These are phyloP conservation scores for Penicillium samsonianum DNA, from an alignment of 495 filamentous ascomycete species.

Conservation along the genomic window DNA sequence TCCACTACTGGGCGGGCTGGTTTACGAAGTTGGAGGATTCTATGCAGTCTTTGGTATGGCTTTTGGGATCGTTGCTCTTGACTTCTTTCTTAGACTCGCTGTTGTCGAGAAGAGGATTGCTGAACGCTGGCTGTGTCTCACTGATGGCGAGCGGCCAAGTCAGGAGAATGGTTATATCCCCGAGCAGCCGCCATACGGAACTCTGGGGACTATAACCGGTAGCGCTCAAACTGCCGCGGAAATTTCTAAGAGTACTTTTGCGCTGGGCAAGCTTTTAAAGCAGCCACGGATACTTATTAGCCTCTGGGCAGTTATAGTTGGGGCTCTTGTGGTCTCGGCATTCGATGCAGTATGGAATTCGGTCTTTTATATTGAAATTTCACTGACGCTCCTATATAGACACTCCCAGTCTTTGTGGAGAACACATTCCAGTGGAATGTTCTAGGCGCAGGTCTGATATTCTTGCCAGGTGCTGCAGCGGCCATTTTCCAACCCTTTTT, in stretches of 20 bases:
- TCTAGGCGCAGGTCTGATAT: constrained; percentile 66
- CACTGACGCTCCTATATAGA: constrained; percentile 12
- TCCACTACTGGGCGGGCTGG: constrained; percentile 69
- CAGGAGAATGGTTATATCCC: constrained; percentile 14
- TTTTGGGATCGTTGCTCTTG: constrained; percentile 62
- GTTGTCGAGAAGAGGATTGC: constrained; percentile 74
- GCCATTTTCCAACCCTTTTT: constrained; percentile 49
- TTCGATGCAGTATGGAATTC: constrained; percentile 21
- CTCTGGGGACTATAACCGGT: not conserved
- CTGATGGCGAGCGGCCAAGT: constrained; percentile 9
- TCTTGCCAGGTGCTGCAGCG: constrained; percentile 63
- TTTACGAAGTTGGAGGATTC: constrained; percentile 65
- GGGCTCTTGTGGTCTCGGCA: constrained; percentile 21
- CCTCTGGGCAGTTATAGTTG: constrained; percentile 20
- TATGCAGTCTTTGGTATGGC: constrained; percentile 66
- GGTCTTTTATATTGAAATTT: not conserved
- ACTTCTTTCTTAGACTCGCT: constrained; percentile 60
- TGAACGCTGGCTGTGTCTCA: constrained; percentile 47
- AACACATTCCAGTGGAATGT: constrained; percentile 63
- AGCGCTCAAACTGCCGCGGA: not conserved
- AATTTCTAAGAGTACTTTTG: constrained; percentile 3
- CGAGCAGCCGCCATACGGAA: constrained; percentile 9
- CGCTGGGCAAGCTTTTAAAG: constrained; percentile 11
- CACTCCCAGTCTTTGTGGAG: constrained; percentile 61
- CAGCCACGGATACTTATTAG: constrained; percentile 22